Base-by-base conservation (phyloP, 805 yeast genomes). In the Saccharomyces eubayanus region DNA sequence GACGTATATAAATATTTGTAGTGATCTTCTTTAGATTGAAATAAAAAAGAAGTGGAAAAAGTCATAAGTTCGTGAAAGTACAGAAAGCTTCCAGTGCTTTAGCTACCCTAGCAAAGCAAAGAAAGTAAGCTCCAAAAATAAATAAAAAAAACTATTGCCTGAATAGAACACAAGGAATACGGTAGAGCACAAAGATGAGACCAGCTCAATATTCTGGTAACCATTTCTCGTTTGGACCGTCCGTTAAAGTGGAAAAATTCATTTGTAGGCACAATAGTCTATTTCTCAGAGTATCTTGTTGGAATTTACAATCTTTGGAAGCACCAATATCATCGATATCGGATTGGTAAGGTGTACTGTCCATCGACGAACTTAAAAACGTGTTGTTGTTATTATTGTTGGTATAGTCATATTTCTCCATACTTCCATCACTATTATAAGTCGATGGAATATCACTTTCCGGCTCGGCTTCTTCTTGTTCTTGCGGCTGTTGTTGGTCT, bases 341-440 rank as follows among this genome's bases (percentile, higher is more conserved):
- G 2, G 59, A 56, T 24, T 54, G 48, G 49, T 54, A 56, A 27
- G 59, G 59, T 30, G 57, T 56, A 28, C 40, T 52, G 41, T 55
- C 57, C n/a, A 47, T 43, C 24, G 51, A 49, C n/a, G 59, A 48
- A 30, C 24, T 52, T n/a, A 46, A 21, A 16, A 36, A 36, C 10
- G 43, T 27, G 14, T 41, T 28, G 14, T 31, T 29, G 27, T 28
- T 27, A 24, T 47, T 21, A 28, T 40, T 30, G 40, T 30, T 29
- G 16, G 36, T 20, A 31, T 36, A 47, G 21, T 28, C 48, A 46
- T 28, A 46, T 20, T 27, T 28, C n/a, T 48, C 54, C 51, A 48
- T 21, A 41, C 54, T 36, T 40, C 54, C 27, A 41, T 51, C 16
- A 47, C 47, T 28, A 36, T 36, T 36, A 8, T 47, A 50, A 20